Base-by-base conservation (phyloP, 139 green algal species). In the Eudorina sp. region DNA sequence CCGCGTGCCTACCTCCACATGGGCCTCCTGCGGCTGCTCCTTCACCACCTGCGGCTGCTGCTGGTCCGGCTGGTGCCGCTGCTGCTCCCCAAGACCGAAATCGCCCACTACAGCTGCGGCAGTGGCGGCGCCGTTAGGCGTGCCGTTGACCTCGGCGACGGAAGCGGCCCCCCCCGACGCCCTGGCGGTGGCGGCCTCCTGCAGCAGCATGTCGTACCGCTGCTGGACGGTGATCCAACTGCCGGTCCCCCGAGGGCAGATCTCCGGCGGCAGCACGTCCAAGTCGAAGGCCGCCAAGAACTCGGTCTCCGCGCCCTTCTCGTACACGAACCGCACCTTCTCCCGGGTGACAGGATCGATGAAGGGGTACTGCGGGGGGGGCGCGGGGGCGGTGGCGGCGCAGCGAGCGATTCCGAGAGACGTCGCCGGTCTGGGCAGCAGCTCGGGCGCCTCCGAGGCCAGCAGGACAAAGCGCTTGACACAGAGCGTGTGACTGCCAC, bases 271-370 rank as follows among this genome's bases (percentile, higher is more conserved):
- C 27, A 90, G 86, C 36, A 90, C 86, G 29, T 76, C 14, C 2
- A 7, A 9, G 29, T 73, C 72, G 29, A 90, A 86, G 46, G 23
- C 53, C 3, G 48, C 31, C 8, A 13, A 29, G 62, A 90, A 66
- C 6, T 64, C 51, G 46, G 25, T 41, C 38, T 58, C 48, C 7
- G 66, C 88, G 34, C 84, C 88, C 79, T 91, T 89, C 21, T 85
- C 53, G 31, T 74, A 85, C 38, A 94, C 76, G 80, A 94, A 94
- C 21, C 68, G 13, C 4, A 94, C 78, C 84, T 95, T 95, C 48
- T 89, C 40, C 53, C 86, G 84, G 3, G 93, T 95, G 14, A 90
- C 90, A 21, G 85, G 77, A 89, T 95, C 92, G 43, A 95, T 89
- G 62, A 95, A 95, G 75, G 92, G 92, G 38, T 46, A 31, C 78